Evolutionary conservation across 2,329 filamentous ascomycete genomes (phyloP).

Genomic region (Sclerotinia nivalis): DNA sequence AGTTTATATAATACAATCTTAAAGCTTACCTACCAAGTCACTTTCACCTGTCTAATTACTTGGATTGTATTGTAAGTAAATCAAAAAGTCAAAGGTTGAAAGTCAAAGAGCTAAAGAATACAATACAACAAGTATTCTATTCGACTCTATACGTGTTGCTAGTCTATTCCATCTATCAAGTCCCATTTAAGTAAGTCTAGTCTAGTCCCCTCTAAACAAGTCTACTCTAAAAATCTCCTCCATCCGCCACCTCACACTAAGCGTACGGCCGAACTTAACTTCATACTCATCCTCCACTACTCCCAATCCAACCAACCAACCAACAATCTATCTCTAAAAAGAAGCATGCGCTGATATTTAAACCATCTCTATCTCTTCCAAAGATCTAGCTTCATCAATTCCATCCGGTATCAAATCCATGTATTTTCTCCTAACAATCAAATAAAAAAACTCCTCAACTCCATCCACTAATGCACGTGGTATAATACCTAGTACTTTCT

Average conservation of each 20-base stretch:
- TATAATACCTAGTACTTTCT: neutral
- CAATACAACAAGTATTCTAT: neutral
- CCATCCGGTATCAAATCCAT: neutral
- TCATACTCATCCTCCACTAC: no score
- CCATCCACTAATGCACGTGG: constrained; percentile 6
- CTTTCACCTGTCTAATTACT: no score
- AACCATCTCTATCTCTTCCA: neutral
- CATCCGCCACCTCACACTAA: no score
- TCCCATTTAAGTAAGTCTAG: neutral
- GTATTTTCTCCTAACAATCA: neutral
- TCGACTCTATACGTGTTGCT: neutral
- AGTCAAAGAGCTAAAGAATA: neutral
- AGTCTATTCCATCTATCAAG: neutral
- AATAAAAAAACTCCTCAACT: constrained; percentile 12
- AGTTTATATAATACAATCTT: no score
- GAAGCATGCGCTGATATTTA: neutral
- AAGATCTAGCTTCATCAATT: neutral
- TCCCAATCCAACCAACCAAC: neutral
- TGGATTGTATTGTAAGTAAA: no score
- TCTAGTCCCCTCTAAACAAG: neutral
- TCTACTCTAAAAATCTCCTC: no score
- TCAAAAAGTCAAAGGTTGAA: neutral
- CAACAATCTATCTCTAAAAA: constrained; percentile 13
- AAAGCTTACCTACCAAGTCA: no score
- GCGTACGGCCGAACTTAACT: no score